These are phyloP conservation scores for Coemansia sp. DNA, from an alignment of 371 early-diverging fungal genomes.

Conservation along the genomic window DNA sequence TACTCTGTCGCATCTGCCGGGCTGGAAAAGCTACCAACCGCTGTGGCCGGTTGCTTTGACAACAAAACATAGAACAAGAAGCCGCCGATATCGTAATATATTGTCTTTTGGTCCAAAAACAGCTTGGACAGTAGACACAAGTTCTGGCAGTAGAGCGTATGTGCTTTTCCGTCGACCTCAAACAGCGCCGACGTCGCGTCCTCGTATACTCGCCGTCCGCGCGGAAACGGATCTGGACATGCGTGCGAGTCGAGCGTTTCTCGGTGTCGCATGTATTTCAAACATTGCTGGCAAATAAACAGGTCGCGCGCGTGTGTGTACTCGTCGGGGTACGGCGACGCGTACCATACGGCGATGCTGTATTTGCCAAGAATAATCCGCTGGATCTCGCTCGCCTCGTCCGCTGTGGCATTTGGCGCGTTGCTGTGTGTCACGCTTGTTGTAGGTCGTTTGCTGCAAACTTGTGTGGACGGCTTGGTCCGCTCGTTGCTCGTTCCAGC, in stretches of 20 bases:
- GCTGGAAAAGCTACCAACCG: constrained; percentile 1
- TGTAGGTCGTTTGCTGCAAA: background rate
- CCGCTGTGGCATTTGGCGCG: background rate
- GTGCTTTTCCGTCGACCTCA: constrained; percentile 88
- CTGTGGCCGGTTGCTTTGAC: constrained; percentile 70
- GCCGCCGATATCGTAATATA: constrained; percentile 48
- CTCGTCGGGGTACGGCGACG: constrained; percentile 91
- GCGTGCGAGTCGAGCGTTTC: constrained; percentile 51
- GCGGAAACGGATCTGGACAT: constrained; percentile 68
- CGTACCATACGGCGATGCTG: constrained; percentile 87
- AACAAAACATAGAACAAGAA: constrained; percentile 61
- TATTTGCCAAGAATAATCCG: constrained; percentile 65
- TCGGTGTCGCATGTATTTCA: constrained; percentile 62
- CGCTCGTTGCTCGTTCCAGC: background rate
- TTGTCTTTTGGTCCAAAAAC: constrained; percentile 52
- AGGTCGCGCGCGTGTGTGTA: constrained; percentile 66
- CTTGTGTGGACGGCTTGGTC: background rate
- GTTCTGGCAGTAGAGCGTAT: constrained; percentile 58
- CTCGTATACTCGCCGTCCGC: constrained; percentile 87
- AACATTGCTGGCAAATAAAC: constrained; percentile 88
- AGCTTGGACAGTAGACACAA: constrained; percentile 51
- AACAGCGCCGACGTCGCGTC: constrained; percentile 75
- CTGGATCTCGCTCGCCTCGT: constrained; percentile 14
- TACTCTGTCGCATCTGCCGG: constrained; percentile 46
- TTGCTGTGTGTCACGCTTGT: background rate